Evolutionary conservation across 768 basidiomycete species (phyloP), one percentile per base, ranked within the genome.

Genomic region (Porphyrellus cyaneotinctus): DNA sequence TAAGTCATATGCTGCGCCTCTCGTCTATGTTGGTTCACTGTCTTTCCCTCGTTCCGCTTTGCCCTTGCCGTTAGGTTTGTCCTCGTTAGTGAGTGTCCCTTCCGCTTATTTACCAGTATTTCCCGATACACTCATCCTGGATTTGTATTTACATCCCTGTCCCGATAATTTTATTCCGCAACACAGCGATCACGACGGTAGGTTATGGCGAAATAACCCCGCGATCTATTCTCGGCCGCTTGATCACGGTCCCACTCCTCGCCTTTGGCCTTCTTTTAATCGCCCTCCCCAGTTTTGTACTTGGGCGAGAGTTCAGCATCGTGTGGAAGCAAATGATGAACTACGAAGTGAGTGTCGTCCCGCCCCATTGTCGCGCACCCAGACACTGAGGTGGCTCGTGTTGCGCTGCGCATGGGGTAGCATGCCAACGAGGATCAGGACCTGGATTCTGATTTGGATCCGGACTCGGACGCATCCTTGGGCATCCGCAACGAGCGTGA

Each of bases 171-270:
- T 26, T 3, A 49, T n/a, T n/a, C n/a, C n/a, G n/a, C n/a, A n/a
- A n/a, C n/a, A 51, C 33, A 88, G 86, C 92, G 0, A 93, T 94
- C 56, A 88, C 87, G 3, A 94, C 92, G 0, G 89, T 92, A 1
- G 91, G 93, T 13, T 95, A 93, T 60, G 93, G 93, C 33, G 93
- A 95, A 68, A 90, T 94, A 49, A 91, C 89, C 0, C 93, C 93
- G 0, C 81, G 88, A 13, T 91, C 91, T 2, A 84, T 88, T 68
- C 75, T 95, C n/a, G 93, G 93, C 0, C 84, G 91, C 2, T 73
- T 95, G 32, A 75, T 95, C 59, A 92, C 93, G 0, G 72, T 95
- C 1, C 93, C 93, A 0, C 78, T 97, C 18, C 82, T 97, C 43
- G 78, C 91, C 13, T 95, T 91, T 59, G 93, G 93, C 3, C 76